A percentile compares a stretch with the other conserved stretches of the same genome.
phyloP scores from a whole-genome alignment of 805 yeast species.

The Priceomyces melissophilus region DNA sequence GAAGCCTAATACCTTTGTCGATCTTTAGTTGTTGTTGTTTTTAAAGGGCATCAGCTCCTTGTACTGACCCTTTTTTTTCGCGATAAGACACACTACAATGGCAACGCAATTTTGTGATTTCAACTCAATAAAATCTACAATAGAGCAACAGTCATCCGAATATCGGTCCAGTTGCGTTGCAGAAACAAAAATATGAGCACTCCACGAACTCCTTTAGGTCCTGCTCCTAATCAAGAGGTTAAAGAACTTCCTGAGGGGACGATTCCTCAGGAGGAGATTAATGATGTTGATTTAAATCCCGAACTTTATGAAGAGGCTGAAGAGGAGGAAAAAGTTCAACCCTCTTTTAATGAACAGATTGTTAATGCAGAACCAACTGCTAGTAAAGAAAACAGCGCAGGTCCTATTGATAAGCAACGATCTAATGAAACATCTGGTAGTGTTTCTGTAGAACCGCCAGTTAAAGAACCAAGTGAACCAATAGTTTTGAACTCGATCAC shows the following conservation, averaged over 20 bases:
- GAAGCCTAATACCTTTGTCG: background rate
- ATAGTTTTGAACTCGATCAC: background rate
- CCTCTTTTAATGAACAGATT: too few species aligned
- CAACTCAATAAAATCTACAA: too few species aligned
- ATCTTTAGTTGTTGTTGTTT: background rate
- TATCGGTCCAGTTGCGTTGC: slow-evolving; percentile 2
- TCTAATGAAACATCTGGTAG: background rate
- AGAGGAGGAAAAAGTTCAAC: slow-evolving; percentile 3
- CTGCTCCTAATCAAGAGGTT: slow-evolving; percentile 33
- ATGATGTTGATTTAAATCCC: slow-evolving; percentile 38
- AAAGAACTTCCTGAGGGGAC: slow-evolving; percentile 21
- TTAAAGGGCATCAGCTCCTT: background rate
- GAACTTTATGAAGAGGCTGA: slow-evolving; percentile 30
- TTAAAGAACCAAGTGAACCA: background rate
- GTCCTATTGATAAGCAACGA: background rate
- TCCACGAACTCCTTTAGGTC: slow-evolving; percentile 36
- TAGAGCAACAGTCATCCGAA: slow-evolving; percentile 1
- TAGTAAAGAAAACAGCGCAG: too few species aligned
- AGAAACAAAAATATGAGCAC: slow-evolving; percentile 8
- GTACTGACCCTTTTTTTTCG: too few species aligned
- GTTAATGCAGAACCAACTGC: too few species aligned
- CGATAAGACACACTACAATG: too few species aligned
- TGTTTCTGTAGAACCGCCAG: background rate
- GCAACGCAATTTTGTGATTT: too few species aligned
- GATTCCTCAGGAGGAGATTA: slow-evolving; percentile 15